A percentile compares a stretch with the other conserved stretches of the same genome.
phyloP scores from a whole-genome alignment of 345 rosid species.

The Citrus inodora region DNA sequence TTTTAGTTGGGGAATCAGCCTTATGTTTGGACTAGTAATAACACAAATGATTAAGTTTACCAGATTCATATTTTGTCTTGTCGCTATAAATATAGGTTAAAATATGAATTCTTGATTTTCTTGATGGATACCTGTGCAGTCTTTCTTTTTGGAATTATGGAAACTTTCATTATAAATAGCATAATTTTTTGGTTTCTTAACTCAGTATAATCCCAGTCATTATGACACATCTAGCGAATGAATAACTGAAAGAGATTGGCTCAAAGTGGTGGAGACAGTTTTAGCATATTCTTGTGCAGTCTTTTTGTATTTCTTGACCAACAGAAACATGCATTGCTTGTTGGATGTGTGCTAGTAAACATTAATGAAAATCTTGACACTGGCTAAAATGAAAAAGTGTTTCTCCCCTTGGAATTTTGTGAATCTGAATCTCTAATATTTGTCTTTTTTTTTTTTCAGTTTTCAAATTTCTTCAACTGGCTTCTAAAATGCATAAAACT shows the following conservation, averaged over 20 bases:
- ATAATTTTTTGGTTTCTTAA: not conserved
- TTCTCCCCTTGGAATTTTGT: not conserved
- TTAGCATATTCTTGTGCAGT: not conserved
- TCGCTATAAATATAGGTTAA: not conserved
- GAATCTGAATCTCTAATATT: constrained; percentile 12
- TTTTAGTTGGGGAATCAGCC: not conserved
- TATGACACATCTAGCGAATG: not conserved
- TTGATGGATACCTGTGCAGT: not conserved
- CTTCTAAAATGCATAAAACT: constrained; percentile 80
- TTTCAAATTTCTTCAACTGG: constrained; percentile 91
- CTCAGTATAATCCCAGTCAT: not conserved
- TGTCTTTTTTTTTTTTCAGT: constrained; percentile 39
- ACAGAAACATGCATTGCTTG: not conserved
- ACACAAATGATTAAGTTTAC: not conserved
- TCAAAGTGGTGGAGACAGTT: not conserved
- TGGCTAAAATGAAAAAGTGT: not conserved
- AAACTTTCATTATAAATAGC: not conserved
- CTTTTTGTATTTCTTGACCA: not conserved
- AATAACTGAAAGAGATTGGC: not conserved
- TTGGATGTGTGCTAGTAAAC: not conserved
- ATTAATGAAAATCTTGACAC: not conserved
- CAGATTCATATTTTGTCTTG: not conserved
- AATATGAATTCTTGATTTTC: not conserved
- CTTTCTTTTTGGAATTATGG: not conserved
- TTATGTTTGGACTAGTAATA: not conserved